Percentiles rank a stretch among this genome's conserved stretches.
Evolutionary conservation across 768 basidiomycete species (phyloP).

Genomic region (Lyophyllum atratum): DNA sequence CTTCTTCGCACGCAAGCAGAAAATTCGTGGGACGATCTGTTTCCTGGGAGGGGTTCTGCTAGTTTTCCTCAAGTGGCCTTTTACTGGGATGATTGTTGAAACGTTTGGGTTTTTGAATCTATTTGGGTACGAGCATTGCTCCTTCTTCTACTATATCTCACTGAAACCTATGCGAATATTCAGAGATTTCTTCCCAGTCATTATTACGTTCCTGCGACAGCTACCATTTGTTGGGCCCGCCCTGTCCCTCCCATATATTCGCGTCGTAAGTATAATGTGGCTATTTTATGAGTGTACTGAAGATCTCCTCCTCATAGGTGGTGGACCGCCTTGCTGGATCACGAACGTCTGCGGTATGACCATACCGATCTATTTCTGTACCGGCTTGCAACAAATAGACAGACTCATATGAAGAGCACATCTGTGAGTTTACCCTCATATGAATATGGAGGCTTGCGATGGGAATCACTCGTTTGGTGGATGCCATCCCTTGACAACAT

Average conservation of each 20-base stretch:
- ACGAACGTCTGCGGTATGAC: constrained; percentile 68
- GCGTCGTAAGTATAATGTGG: constrained; percentile 57
- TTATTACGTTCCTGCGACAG: constrained; percentile 95
- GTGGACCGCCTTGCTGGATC: constrained; percentile 83
- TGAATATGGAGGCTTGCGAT: no score
- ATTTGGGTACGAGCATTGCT: constrained; percentile 70
- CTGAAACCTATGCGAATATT: constrained; percentile 1
- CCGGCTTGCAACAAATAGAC: constrained; percentile 13
- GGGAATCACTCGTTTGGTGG: not conserved
- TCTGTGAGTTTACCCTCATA: not conserved
- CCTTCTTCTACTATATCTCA: not conserved
- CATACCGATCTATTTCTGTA: constrained; percentile 15
- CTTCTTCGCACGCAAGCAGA: constrained; percentile 96
- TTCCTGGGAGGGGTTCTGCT: constrained; percentile 90
- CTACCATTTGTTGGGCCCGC: constrained; percentile 88
- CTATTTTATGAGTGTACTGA: not conserved
- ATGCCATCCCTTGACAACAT: not conserved
- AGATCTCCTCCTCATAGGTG: constrained; percentile 43
- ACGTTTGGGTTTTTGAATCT: constrained; percentile 97
- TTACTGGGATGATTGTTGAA: constrained; percentile 91
- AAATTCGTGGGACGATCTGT: constrained; percentile 86
- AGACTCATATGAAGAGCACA: not conserved
- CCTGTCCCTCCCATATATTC: constrained; percentile 85
- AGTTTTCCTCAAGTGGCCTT: constrained; percentile 95
- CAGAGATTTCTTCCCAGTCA: constrained; percentile 99